A percentile compares a stretch with the other conserved stretches of the same genome.
Evolutionary conservation across 305 asterid genomes (phyloP).

Genomic region (Fraxinus sp.): DNA sequence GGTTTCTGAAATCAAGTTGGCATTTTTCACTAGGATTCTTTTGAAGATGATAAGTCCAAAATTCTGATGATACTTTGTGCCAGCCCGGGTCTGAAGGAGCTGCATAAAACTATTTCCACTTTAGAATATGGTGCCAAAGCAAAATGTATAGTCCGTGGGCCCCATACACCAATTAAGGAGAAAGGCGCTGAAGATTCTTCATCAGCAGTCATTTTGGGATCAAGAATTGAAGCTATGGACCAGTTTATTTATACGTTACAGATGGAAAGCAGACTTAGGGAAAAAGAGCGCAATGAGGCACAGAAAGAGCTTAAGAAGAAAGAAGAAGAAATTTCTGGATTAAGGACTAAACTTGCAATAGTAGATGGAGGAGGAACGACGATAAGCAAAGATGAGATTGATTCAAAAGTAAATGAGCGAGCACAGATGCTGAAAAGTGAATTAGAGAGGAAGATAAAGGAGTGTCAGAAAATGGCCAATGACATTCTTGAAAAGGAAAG

Average conservation of each 20-base stretch:
- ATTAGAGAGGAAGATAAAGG: slow-evolving; percentile 59
- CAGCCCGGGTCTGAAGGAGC: slow-evolving; percentile 87
- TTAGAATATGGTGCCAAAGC: slow-evolving; percentile 95
- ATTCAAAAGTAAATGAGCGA: slow-evolving; percentile 51
- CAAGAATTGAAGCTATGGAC: slow-evolving; percentile 79
- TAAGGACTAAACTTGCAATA: slow-evolving; percentile 54
- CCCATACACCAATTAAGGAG: slow-evolving; percentile 69
- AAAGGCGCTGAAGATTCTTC: slow-evolving; percentile 75
- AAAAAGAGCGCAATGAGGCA: slow-evolving; percentile 63
- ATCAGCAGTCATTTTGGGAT: slow-evolving; percentile 60
- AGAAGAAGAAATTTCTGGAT: slow-evolving; percentile 63
- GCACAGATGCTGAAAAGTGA: slow-evolving; percentile 46
- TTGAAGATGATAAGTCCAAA: slow-evolving; percentile 87
- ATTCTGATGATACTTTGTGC: slow-evolving; percentile 90
- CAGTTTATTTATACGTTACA: slow-evolving; percentile 79
- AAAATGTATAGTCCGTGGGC: slow-evolving; percentile 88
- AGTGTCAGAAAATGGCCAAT: slow-evolving; percentile 60
- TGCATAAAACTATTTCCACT: slow-evolving; percentile 87
- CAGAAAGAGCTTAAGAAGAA: slow-evolving; percentile 54
- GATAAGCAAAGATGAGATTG: slow-evolving; percentile 57
- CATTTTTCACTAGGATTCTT: slow-evolving; percentile 60
- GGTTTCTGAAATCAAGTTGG: slow-evolving; percentile 10
- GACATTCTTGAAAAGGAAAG: slow-evolving; percentile 68
- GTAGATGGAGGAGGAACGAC: slow-evolving; percentile 39
- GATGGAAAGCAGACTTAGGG: slow-evolving; percentile 63